A percentile compares a stretch with the other conserved stretches of the same genome.
These are phyloP conservation scores for Aschersonia sp. DNA, from an alignment of 2,329 filamentous ascomycete species.

Conservation along the genomic window DNA sequence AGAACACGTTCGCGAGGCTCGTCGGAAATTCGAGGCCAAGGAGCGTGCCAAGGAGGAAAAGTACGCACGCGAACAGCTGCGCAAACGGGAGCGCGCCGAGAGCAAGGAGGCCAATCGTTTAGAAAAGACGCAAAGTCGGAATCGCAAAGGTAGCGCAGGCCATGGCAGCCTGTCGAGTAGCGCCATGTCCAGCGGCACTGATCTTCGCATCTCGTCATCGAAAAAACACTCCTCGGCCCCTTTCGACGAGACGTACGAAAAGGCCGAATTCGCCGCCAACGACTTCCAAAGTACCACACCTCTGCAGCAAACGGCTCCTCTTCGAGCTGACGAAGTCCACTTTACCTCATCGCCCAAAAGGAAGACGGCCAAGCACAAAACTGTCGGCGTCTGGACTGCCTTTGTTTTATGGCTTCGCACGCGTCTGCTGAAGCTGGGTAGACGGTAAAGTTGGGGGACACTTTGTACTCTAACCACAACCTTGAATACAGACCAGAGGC, in stretches of 20 bases:
- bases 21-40: constrained; percentile 48
- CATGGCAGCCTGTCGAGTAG: constrained; percentile 17
- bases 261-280: constrained; percentile 19
- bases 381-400: constrained; percentile 45
- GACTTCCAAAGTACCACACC: constrained; percentile 26
- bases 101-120: constrained; percentile 38
- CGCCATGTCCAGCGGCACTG: constrained; percentile 15
- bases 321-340: constrained; percentile 24
- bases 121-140: constrained; percentile 29
- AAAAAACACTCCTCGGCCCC: constrained; percentile 11
- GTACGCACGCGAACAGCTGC: constrained; percentile 42
- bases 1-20: constrained; percentile 45
- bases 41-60: constrained; percentile 49
- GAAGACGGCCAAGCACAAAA: constrained; percentile 41
- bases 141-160: constrained; percentile 21
- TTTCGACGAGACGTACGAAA: constrained; percentile 20
- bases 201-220: constrained; percentile 11
- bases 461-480: too few species aligned
- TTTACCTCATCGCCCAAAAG: constrained; percentile 26
- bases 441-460: constrained; percentile 13
- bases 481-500: too few species aligned
- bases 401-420: constrained; percentile 52
- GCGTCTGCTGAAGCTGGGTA: constrained; percentile 25
- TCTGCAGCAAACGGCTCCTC: constrained; percentile 11
- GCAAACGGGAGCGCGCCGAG: constrained; percentile 43